phyloP scores from a whole-genome alignment of 2,329 filamentous ascomycete genomes.

The Microcyclospora tardicrescens region DNA sequence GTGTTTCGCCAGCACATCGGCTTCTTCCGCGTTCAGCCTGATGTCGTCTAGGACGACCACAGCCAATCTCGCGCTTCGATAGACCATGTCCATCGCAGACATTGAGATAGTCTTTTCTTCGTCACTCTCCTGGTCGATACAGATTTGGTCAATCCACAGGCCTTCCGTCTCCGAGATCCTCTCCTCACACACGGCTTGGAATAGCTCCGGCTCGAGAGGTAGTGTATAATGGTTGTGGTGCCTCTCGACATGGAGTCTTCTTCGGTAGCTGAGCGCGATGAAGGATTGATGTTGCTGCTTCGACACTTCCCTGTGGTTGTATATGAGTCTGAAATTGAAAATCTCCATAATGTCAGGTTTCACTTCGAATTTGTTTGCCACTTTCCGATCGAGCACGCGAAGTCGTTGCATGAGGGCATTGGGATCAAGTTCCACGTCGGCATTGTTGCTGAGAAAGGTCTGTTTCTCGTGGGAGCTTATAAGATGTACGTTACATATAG shows the following conservation, averaged over 20 bases:
- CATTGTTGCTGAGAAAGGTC: conserved; percentile 15
- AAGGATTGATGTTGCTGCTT: conserved; percentile 26
- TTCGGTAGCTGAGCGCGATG: conserved; percentile 33
- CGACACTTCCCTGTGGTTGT: conserved; percentile 20
- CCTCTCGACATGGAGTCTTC: conserved; percentile 21
- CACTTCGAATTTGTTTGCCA: conserved; percentile 18
- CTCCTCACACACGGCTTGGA: conserved; percentile 29
- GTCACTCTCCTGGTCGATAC: conserved; percentile 30
- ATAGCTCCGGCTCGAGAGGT: conserved; percentile 26
- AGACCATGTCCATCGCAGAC: conserved; percentile 31
- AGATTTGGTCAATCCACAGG: conserved; percentile 34
- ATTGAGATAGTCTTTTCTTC: conserved; percentile 27
- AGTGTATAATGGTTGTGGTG: conserved; percentile 25
- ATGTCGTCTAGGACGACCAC: conserved; percentile 32
- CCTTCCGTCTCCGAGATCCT: conserved; percentile 25
- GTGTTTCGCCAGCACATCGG: conserved; percentile 26
- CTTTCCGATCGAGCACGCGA: conserved; percentile 9
- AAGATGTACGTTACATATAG: conserved; percentile 15
- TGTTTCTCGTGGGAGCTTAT: conserved; percentile 15
- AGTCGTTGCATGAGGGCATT: conserved; percentile 14
- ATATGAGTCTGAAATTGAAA: conserved; percentile 28
- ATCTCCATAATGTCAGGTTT: conserved; percentile 20
- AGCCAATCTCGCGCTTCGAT: conserved; percentile 28
- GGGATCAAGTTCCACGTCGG: conserved; percentile 15
- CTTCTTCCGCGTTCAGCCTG: conserved; percentile 22